Evolutionary conservation across 805 yeast genomes (phyloP).

Genomic region (Wickerhamomyces rabaulensis): DNA sequence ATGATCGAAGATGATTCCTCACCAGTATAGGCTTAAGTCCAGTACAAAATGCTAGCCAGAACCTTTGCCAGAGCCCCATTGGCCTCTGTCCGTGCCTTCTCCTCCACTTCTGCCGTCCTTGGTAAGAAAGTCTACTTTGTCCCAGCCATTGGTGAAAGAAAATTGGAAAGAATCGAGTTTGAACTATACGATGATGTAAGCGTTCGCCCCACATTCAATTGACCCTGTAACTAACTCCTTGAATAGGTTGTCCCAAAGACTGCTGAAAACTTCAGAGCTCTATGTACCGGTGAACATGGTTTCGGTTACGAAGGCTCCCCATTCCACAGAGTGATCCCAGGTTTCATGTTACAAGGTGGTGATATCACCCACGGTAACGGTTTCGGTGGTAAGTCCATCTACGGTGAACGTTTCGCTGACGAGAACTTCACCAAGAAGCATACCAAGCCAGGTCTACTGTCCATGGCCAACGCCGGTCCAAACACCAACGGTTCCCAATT

Average conservation of each 20-base stretch:
- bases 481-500: slow-evolving; percentile 98
- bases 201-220: not conserved
- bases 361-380: slow-evolving; percentile 92
- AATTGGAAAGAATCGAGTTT: slow-evolving; percentile 34
- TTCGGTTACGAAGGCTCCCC: slow-evolving; percentile 84
- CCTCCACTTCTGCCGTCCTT: slow-evolving; percentile 22
- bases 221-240: not conserved
- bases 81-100: slow-evolving; percentile 16
- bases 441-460: slow-evolving; percentile 74
- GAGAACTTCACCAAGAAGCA: slow-evolving; percentile 75
- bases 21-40: not conserved
- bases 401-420: slow-evolving; percentile 72
- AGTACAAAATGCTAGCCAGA: slow-evolving; percentile 13
- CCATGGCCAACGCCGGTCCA: slow-evolving; percentile 99
- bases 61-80: slow-evolving; percentile 10
- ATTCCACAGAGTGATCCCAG: slow-evolving; percentile 97
- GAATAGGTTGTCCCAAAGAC: slow-evolving; percentile 75
- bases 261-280: slow-evolving; percentile 92
- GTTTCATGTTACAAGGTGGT: slow-evolving; percentile 98
- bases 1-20: no score
- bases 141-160: slow-evolving; percentile 48
- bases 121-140: slow-evolving; percentile 53
- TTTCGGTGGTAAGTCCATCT: slow-evolving; percentile 93
- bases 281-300: slow-evolving; percentile 95
- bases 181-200: slow-evolving; percentile 26